Evolutionary conservation across 306 rosid species (phyloP).

Genomic region (Castanopsis chinensis): DNA sequence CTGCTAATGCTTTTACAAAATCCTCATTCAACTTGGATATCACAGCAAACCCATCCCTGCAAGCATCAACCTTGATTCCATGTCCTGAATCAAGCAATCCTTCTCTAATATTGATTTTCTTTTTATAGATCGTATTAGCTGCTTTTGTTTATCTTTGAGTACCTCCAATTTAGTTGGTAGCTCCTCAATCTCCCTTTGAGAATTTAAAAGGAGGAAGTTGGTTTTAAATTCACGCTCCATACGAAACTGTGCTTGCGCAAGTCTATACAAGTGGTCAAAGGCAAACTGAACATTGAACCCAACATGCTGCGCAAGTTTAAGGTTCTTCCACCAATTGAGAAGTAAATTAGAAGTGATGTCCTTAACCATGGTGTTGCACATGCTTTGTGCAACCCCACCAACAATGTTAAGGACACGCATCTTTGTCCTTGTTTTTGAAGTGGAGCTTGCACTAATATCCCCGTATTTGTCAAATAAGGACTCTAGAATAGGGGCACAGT

Average conservation of each 20-base stretch:
- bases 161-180: no score
- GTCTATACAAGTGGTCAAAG: neutral
- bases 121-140: no score
- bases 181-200: no score
- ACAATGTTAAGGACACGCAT: neutral
- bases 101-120: no score
- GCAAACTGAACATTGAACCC: neutral
- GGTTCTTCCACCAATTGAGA: neutral
- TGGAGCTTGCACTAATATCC: neutral
- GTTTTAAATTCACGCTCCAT: neutral
- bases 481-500: neutral
- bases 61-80: no score
- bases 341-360: constrained; percentile 2
- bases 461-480: neutral
- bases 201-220: no score
- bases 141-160: no score
- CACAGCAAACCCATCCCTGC: no score
- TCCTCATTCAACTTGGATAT: no score
- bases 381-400: neutral
- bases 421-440: neutral
- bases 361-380: neutral
- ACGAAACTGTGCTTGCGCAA: neutral
- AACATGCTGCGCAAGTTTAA: neutral
- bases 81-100: no score
- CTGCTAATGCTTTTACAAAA: no score